Evolutionary conservation across 805 yeast genomes (phyloP), one percentile per base, ranked within the genome.

Genomic region (Torulaspora maleeae): DNA sequence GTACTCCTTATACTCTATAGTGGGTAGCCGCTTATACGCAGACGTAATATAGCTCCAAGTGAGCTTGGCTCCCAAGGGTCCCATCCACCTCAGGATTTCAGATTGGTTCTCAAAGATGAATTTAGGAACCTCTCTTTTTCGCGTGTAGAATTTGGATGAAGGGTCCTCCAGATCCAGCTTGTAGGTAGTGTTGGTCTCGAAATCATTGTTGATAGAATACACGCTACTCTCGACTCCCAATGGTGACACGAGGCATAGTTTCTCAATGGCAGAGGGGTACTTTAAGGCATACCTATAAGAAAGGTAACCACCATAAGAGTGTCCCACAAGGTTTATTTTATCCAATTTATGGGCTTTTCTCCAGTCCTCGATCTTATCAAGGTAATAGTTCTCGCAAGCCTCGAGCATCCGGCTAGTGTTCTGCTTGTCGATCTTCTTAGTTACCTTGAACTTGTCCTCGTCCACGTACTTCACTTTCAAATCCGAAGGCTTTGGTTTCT

Each of bases 221-320:
- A 83, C 75, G 38, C 78, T 78, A 36, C 86, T 70, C 54, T 86
- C 95, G 15, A 86, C 79, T 0, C 95, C 95, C 0, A 83, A 85
- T 0, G 95, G 95, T 10, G 88, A 80, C 3, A 83, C 75, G 19
- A 86, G 67, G 2, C 83, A 69, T 52, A 86, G 64, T 47, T 76
- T 75, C 12, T 72, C 64, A 5, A 86, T 70, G 4, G 71, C 59
- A 0, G 75, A 59, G 0, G 89, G 87, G 54, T 82, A 73, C 49
- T 70, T 76, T 35, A 79, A 58, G 1, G 85, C 72, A 60, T 83
- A 86, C 5, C 81, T 76, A 39, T 77, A 76, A 0, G 86, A 76
- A 67, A 87, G 68, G 54, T 83, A 82, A 0, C 88, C 93, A 27
- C 95, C 95, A 51, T 78, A 79, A 0, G 95, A 85, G 62, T 86